A percentile compares a stretch with the other conserved stretches of the same genome.
These are phyloP conservation scores for Talaromyces trachyspermus DNA, from an alignment of 495 filamentous ascomycete genomes.

Conservation along the genomic window DNA sequence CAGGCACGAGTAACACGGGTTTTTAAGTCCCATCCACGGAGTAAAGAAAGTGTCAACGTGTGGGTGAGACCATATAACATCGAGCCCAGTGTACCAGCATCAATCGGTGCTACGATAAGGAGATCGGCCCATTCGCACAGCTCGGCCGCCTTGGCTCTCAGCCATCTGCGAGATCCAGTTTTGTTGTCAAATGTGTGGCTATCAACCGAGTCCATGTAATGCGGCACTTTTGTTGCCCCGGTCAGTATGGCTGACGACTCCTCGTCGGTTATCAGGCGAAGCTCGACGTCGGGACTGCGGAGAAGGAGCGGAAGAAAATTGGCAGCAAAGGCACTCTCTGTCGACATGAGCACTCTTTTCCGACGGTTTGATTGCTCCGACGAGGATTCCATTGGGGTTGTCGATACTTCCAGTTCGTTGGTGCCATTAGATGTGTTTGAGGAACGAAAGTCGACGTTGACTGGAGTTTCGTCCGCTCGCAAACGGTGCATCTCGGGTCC, in stretches of 20 bases:
- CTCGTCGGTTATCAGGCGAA: conserved; percentile 42
- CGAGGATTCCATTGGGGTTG: neutral
- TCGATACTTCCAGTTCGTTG: neutral
- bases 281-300: conserved; percentile 33
- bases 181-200: conserved; percentile 40
- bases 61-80: conserved; percentile 77
- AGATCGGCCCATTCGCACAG: conserved; percentile 84
- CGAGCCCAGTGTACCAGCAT: conserved; percentile 69
- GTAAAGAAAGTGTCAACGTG: conserved; percentile 62
- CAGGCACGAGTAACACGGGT: conserved; percentile 72
- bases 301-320: conserved; percentile 34
- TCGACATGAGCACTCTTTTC: conserved; percentile 36
- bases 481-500: neutral
- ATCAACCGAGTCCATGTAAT: conserved; percentile 43
- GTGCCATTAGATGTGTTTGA: neutral
- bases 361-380: conserved; percentile 15
- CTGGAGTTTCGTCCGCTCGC: neutral
- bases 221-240: conserved; percentile 36
- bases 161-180: conserved; percentile 37
- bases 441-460: neutral
- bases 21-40: conserved; percentile 82
- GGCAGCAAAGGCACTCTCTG: conserved; percentile 37
- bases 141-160: conserved; percentile 54
- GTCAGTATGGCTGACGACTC: conserved; percentile 38
- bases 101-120: conserved; percentile 73